Evolutionary conservation across 768 basidiomycete genomes (phyloP).

Genomic region (Chalciporus pseudorubinellus): DNA sequence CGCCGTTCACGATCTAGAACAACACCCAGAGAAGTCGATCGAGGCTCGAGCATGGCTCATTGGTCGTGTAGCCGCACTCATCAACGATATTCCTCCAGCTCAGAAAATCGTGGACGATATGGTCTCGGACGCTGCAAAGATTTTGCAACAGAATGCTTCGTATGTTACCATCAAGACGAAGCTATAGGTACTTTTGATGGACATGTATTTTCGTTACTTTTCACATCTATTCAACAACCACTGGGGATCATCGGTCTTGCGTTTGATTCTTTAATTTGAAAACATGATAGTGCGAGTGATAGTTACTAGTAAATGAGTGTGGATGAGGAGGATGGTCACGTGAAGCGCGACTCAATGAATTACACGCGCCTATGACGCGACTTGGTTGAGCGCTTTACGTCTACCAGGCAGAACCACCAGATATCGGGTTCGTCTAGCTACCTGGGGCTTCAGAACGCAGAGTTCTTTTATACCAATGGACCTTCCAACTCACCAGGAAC

Average conservation of each 20-base stretch:
- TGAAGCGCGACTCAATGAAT: constrained; percentile 1
- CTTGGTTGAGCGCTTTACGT: neutral
- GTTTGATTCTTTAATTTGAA: too few species aligned
- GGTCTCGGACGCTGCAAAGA: constrained; percentile 56
- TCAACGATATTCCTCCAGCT: constrained; percentile 77
- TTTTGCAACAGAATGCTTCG: constrained; percentile 41
- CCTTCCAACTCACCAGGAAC: constrained; percentile 13
- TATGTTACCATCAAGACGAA: constrained; percentile 46
- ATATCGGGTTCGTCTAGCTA: neutral
- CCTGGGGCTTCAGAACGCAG: neutral
- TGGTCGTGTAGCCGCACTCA: constrained; percentile 75
- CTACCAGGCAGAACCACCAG: neutral
- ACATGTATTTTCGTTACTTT: neutral
- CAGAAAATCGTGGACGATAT: constrained; percentile 81
- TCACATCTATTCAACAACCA: too few species aligned
- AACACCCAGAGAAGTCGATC: constrained; percentile 77
- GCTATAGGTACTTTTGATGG: constrained; percentile 33
- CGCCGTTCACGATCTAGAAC: constrained; percentile 62
- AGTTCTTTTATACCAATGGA: constrained; percentile 2
- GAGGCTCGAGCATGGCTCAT: constrained; percentile 74
- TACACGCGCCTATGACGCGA: neutral
- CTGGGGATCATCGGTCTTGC: too few species aligned
- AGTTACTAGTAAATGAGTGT: neutral
- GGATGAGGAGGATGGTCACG: constrained; percentile 10
- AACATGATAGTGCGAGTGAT: neutral